phyloP scores from a whole-genome alignment of 805 yeast genomes.

The Metschnikowia kunwiensis region DNA sequence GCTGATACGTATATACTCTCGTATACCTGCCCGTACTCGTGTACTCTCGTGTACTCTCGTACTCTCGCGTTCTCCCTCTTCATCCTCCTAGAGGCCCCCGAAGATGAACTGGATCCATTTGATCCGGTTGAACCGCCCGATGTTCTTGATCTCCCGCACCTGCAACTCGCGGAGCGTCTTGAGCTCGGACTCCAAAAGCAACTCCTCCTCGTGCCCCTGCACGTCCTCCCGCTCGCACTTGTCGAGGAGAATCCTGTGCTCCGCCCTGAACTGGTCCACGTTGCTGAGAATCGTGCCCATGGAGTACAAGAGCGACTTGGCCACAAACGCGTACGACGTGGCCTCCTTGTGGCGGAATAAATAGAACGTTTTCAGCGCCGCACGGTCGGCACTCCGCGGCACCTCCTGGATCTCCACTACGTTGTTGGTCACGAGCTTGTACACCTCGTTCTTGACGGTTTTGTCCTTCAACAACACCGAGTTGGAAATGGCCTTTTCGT shows the following conservation, averaged over 20 bases:
- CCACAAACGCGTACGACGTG: conserved; percentile 33
- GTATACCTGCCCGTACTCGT: too few relatives aligned
- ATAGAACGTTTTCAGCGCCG: conserved; percentile 83
- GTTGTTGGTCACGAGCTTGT: conserved; percentile 63
- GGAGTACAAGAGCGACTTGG: conserved; percentile 46
- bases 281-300: conserved; percentile 51
- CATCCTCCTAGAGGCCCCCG: conserved; percentile 16
- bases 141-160: conserved; percentile 51
- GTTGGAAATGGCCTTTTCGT: conserved; percentile 79
- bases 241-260: conserved; percentile 63
- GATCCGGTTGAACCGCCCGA: conserved; percentile 55
- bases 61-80: too few relatives aligned
- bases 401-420: conserved; percentile 88
- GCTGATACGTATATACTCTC: too few relatives aligned
- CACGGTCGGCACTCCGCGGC: conserved; percentile 87
- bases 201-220: conserved; percentile 71
- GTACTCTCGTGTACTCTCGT: too few relatives aligned
- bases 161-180: conserved; percentile 63
- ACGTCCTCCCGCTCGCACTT: conserved; percentile 91
- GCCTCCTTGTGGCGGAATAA: conserved; percentile 64
- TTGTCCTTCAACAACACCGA: conserved; percentile 73
- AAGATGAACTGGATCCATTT: conserved; percentile 56
- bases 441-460: conserved; percentile 68
- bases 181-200: conserved; percentile 71
- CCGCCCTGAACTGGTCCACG: conserved; percentile 51